phyloP scores from a whole-genome alignment of 495 filamentous ascomycete species.

The Talaromyces liani region DNA sequence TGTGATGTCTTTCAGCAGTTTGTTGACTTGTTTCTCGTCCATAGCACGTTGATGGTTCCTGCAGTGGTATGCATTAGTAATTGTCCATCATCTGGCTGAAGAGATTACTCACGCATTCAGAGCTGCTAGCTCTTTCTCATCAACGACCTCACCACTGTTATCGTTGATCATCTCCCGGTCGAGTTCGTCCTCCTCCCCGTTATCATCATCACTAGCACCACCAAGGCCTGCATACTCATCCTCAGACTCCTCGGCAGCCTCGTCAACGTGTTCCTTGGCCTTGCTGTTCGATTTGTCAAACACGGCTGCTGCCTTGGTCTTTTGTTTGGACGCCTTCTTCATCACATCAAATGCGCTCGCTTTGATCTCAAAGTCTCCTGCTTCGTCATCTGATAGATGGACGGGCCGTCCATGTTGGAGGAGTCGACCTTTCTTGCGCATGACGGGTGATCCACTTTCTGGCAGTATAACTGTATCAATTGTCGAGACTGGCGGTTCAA shows the following conservation, averaged over 20 bases:
- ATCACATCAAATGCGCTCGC: constrained; percentile 66
- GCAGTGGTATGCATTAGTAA: constrained; percentile 9
- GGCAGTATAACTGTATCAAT: constrained; percentile 59
- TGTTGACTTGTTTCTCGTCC: constrained; percentile 74
- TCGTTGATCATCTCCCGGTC: constrained; percentile 86
- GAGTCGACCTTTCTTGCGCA: constrained; percentile 52
- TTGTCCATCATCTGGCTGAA: not conserved
- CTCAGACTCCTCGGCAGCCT: constrained; percentile 94
- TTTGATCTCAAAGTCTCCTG: constrained; percentile 34
- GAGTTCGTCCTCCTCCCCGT: constrained; percentile 60
- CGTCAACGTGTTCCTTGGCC: constrained; percentile 79
- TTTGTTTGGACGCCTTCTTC: constrained; percentile 55
- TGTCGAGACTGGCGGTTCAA: constrained; percentile 58
- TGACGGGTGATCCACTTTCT: constrained; percentile 51
- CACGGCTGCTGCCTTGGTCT: constrained; percentile 34
- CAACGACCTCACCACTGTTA: constrained; percentile 62
- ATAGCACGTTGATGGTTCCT: constrained; percentile 34
- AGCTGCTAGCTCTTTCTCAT: constrained; percentile 75
- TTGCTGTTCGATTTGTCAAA: constrained; percentile 86
- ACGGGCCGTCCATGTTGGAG: constrained; percentile 38
- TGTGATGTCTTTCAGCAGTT: constrained; percentile 86
- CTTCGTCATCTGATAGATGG: constrained; percentile 27
- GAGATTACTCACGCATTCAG: constrained; percentile 70
- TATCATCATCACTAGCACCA: constrained; percentile 82
- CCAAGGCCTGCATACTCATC: constrained; percentile 97